A percentile compares a stretch with the other conserved stretches of the same genome.
These are phyloP conservation scores for Leccinum incarnatum DNA, from an alignment of 768 basidiomycete genomes.

Conservation along the genomic window DNA sequence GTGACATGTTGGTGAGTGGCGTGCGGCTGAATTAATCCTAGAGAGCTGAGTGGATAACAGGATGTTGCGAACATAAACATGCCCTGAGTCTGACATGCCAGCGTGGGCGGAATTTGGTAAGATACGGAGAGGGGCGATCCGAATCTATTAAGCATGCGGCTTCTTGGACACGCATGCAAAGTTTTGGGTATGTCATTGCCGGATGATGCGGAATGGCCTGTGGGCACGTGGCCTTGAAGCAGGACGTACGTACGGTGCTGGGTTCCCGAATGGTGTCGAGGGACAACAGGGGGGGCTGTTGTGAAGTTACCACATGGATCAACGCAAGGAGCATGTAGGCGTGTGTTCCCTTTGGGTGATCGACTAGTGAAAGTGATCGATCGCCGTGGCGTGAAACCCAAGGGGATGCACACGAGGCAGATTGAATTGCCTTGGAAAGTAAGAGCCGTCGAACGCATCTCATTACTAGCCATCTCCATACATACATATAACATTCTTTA, in stretches of 20 bases:
- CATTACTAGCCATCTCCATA: background rate
- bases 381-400: conserved; percentile 9
- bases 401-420: conserved; percentile 22
- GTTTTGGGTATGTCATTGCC: conserved; percentile 4
- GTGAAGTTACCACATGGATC: conserved; percentile 19
- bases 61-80: conserved; percentile 7
- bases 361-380: conserved; percentile 19
- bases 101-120: conserved; percentile 6
- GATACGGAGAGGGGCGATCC: conserved; percentile 6
- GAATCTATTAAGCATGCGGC: conserved; percentile 18
- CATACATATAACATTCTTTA: background rate
- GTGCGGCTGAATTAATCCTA: conserved; percentile 12
- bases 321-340: conserved; percentile 20
- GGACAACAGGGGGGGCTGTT: background rate
- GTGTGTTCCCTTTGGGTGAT: conserved; percentile 14
- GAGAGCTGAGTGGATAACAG: conserved; percentile 9
- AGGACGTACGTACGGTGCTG: background rate
- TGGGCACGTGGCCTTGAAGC: conserved; percentile 14
- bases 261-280: background rate
- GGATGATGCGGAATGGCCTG: conserved; percentile 1
- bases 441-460: conserved; percentile 3
- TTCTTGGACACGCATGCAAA: conserved; percentile 15
- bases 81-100: background rate
- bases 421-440: conserved; percentile 13
- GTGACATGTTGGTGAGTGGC: conserved; percentile 9